Evolutionary conservation across 805 yeast genomes (phyloP).

Genomic region (Nakazawaea siamensis): DNA sequence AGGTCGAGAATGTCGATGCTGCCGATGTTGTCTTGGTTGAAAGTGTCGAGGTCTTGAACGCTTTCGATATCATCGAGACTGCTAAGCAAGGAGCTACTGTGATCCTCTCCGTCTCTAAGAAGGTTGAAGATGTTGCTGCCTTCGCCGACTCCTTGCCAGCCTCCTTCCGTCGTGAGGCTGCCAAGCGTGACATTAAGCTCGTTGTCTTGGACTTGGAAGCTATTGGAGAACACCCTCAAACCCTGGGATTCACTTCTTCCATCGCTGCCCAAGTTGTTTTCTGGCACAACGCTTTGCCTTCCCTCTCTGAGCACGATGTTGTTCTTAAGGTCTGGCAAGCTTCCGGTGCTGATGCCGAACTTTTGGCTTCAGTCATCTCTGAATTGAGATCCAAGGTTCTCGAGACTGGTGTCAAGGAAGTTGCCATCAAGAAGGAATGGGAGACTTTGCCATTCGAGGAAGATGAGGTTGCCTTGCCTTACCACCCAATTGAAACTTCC

Average conservation of each 20-base stretch:
- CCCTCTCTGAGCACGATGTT: constrained; percentile 47
- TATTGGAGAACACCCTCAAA: constrained; percentile 59
- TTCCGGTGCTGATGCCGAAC: constrained; percentile 75
- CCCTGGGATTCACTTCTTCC: constrained; percentile 66
- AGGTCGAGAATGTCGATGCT: constrained; percentile 35
- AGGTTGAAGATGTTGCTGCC: constrained; percentile 31
- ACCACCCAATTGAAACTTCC: constrained; percentile 54
- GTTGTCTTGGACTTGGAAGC: constrained; percentile 53
- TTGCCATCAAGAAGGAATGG: constrained; percentile 27
- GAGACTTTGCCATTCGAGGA: constrained; percentile 11
- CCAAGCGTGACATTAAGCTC: constrained; percentile 43
- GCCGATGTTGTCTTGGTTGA: constrained; percentile 64
- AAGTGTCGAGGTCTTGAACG: constrained; percentile 42
- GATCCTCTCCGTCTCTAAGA: constrained; percentile 33
- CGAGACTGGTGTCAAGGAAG: constrained; percentile 32
- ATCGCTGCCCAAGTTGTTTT: constrained; percentile 75
- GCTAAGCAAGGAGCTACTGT: constrained; percentile 49
- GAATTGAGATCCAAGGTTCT: constrained; percentile 53
- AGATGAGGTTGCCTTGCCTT: constrained; percentile 29
- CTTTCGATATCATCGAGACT: constrained; percentile 55
- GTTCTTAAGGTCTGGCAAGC: constrained; percentile 76
- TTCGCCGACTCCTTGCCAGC: constrained; percentile 45
- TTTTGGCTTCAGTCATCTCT: constrained; percentile 63
- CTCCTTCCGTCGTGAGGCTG: constrained; percentile 42
- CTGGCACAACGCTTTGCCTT: constrained; percentile 66